A percentile compares a stretch with the other conserved stretches of the same genome.
Conservation (phyloP, 2,329 filamentous ascomycete genomes). For the Verticillium zaregamsianum region DNA sequence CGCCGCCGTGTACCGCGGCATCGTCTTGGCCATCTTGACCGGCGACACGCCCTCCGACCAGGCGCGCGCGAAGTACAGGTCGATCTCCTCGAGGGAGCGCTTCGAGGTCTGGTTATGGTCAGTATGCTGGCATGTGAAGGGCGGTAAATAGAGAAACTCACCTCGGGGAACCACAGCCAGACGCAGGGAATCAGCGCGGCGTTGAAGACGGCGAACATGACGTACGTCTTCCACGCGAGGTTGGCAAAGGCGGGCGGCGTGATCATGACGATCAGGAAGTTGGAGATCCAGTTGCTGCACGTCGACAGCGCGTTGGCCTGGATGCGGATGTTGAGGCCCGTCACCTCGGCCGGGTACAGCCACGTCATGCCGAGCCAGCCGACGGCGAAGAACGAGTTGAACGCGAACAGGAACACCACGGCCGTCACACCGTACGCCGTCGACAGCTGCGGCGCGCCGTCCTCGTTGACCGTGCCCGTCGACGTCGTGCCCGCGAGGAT, state of each 20-base stretch:
- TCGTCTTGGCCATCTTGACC: conserved; percentile 13
- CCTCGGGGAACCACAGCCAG: conserved; percentile 48
- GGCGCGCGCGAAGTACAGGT: conserved; percentile 31
- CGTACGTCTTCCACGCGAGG: conserved; percentile 49
- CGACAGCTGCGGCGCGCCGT: conserved; percentile 20
- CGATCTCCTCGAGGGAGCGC: conserved; percentile 59
- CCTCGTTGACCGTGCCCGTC: conserved; percentile 23
- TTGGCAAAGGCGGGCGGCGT: conserved; percentile 55
- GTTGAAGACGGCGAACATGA: conserved; percentile 53
- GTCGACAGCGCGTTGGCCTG: conserved; percentile 62
- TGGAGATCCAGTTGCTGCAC: conserved; percentile 56
- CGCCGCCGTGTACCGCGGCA: neutral
- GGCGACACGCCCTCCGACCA: conserved; percentile 19
- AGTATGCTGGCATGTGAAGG: conserved; percentile 35
- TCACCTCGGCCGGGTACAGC: conserved; percentile 59
- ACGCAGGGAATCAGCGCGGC: conserved; percentile 47
- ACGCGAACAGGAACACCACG: conserved; percentile 54
- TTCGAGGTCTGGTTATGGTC: conserved; percentile 42
- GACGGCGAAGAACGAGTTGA: conserved; percentile 57
- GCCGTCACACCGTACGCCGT: conserved; percentile 23
- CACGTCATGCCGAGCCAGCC: conserved; percentile 59
- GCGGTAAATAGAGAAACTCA: neutral
- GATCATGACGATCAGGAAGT: conserved; percentile 65
- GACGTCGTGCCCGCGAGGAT: conserved; percentile 35
- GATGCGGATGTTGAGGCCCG: conserved; percentile 54